Evolutionary conservation across 2,329 filamentous ascomycete species (phyloP).

Genomic region (Cladosporium sp.): DNA sequence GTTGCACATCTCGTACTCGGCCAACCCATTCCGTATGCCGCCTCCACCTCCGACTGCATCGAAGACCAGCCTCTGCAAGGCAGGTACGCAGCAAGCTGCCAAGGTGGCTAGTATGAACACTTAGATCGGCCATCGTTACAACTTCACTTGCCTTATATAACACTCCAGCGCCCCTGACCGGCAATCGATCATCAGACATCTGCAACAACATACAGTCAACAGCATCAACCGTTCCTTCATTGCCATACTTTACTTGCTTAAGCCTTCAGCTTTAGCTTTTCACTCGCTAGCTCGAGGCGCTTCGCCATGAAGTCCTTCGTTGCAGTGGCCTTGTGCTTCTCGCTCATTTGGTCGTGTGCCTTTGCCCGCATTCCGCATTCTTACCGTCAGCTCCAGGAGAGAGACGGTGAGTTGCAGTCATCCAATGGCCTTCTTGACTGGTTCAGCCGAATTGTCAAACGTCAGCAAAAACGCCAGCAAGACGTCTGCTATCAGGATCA

Average conservation of each 20-base stretch:
- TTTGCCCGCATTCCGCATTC: constrained; percentile 29
- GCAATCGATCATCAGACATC: constrained; percentile 17
- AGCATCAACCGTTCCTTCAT: constrained; percentile 19
- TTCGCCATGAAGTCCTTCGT: constrained; percentile 31
- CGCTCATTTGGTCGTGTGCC: constrained; percentile 26
- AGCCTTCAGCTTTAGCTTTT: constrained; percentile 17
- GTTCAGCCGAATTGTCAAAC: constrained; percentile 29
- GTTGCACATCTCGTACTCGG: constrained; percentile 30
- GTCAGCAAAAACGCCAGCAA: constrained; percentile 22
- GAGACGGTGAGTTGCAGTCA: constrained; percentile 20
- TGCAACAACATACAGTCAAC: constrained; percentile 15
- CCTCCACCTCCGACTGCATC: constrained; percentile 22
- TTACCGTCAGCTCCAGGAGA: constrained; percentile 23
- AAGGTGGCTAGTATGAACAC: constrained; percentile 24
- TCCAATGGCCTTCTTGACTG: constrained; percentile 25
- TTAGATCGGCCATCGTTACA: constrained; percentile 17
- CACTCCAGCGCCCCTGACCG: background rate
- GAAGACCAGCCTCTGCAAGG: constrained; percentile 34
- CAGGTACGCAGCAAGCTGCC: constrained; percentile 20
- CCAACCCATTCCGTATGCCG: constrained; percentile 28
- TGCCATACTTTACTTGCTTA: constrained; percentile 7
- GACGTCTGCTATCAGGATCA: constrained; percentile 26
- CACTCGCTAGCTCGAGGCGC: constrained; percentile 28
- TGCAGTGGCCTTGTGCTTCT: constrained; percentile 32
- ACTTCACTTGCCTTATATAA: constrained; percentile 27